Conservation (phyloP, 257 asterid genomes). For the Nicotiana undulata region DNA sequence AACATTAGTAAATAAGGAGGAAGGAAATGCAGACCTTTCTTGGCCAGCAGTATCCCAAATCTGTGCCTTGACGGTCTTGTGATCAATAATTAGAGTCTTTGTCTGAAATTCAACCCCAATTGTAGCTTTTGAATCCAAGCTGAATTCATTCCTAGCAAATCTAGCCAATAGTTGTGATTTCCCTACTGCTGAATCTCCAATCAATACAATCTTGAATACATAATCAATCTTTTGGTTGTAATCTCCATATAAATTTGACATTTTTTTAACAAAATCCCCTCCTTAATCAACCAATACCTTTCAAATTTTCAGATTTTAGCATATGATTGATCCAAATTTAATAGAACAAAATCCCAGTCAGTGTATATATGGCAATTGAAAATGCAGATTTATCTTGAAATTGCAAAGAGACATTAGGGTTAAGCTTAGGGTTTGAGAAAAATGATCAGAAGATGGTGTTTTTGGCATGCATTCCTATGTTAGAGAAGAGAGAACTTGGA, state of each 20-base stretch:
- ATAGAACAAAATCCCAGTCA: neutral
- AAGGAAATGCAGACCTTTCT: constrained; percentile 48
- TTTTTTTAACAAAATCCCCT: constrained; percentile 17
- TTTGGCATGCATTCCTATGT: neutral
- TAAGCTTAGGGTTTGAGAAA: constrained; percentile 8
- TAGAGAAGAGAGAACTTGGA: constrained; percentile 16
- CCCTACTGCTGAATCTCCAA: constrained; percentile 87
- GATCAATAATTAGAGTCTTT: constrained; percentile 67
- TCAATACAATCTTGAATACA: constrained; percentile 76
- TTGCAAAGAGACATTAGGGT: constrained; percentile 13
- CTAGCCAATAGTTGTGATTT: constrained; percentile 86
- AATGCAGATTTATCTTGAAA: constrained; percentile 11
- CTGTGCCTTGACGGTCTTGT: constrained; percentile 81
- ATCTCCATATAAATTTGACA: constrained; percentile 69
- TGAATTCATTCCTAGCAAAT: constrained; percentile 86
- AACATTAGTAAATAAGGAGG: neutral
- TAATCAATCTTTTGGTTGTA: constrained; percentile 81
- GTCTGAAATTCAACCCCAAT: constrained; percentile 92
- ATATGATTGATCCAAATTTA: constrained; percentile 5
- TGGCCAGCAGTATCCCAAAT: constrained; percentile 99
- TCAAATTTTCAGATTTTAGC: constrained; percentile 6
- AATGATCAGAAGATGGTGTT: neutral
- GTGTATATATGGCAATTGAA: constrained; percentile 4
- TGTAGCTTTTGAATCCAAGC: constrained; percentile 76
- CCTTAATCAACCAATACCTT: constrained; percentile 17